phyloP scores from a whole-genome alignment of 2,329 filamentous ascomycete genomes.

The Cercospora zeae-maydis region DNA sequence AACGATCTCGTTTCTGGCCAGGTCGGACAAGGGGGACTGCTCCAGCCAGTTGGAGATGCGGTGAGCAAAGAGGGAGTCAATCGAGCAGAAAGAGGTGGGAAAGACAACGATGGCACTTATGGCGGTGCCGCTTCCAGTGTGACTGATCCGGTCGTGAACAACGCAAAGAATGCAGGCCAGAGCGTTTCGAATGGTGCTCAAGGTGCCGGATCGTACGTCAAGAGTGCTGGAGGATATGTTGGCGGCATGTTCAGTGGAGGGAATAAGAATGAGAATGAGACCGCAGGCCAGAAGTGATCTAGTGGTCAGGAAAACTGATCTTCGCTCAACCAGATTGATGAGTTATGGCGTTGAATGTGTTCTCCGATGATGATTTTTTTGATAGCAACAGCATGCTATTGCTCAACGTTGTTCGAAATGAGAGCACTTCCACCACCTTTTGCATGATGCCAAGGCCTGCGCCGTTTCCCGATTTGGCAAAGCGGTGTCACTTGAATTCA shows the following conservation, averaged over 20 bases:
- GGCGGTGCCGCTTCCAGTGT: slow-evolving; percentile 38
- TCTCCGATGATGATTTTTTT: not conserved
- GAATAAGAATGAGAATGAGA: slow-evolving; percentile 30
- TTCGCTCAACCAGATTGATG: not conserved
- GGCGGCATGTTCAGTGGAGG: slow-evolving; percentile 35
- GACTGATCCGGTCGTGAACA: slow-evolving; percentile 32
- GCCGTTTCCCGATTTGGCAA: not conserved
- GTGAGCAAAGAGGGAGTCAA: slow-evolving; percentile 64
- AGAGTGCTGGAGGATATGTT: slow-evolving; percentile 33
- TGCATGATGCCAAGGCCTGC: not conserved
- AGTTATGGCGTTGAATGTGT: not conserved
- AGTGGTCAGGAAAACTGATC: not conserved
- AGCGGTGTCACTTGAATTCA: not conserved
- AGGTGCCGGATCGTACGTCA: slow-evolving; percentile 29
- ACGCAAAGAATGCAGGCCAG: slow-evolving; percentile 31
- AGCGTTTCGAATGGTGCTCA: slow-evolving; percentile 26
- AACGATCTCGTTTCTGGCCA: slow-evolving; percentile 61
- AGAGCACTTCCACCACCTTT: no score
- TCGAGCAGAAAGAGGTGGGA: slow-evolving; percentile 61
- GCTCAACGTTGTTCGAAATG: not conserved
- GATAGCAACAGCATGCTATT: no score
- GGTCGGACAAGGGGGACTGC: slow-evolving; percentile 64
- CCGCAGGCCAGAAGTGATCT: not conserved
- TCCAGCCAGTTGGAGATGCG: slow-evolving; percentile 61
- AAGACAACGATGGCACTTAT: slow-evolving; percentile 58